Evolutionary conservation across 257 asterid species (phyloP), one percentile per base, ranked within the genome.

Genomic region (Rauvolfia tetraphylla): DNA sequence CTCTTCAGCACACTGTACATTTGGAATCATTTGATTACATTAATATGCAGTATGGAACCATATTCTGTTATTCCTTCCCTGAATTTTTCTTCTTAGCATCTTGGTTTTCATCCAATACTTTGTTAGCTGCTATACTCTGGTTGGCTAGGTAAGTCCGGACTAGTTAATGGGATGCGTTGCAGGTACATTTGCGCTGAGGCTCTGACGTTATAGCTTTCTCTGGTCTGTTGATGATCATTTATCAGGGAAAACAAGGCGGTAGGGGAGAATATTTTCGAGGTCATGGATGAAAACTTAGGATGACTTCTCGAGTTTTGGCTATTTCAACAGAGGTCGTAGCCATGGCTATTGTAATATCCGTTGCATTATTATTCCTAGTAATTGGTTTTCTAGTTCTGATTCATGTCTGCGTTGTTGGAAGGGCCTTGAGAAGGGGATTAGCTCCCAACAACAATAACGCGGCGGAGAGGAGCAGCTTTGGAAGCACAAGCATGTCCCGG

Each of bases 361-460:
- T 86, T 42, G 48, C 84, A 15, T 25, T 89, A 22, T 85, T 92
- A 15, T 84, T 85, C 66, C 44, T 87, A 1, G 93, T 89, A 3
- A 82, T 92, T 41, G 89, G 86, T 1, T 48, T 86, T 62, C 70
- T 88, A 0, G 76, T 92, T 27, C 56, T 91, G 36, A 84, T 92
- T 83, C 97, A 89, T 54, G 82, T 85, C 12, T 92, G 96, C 73
- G 61, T 92, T 0, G 91, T 89, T 15, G 87, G 93, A 78, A 83
- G 92, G 81, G 78, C 86, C 3, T 73, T 88, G 29, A 63, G 90
- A 23, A 72, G 78, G 54, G 86, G 84, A 61, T 25, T 38, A 6
- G 39, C 12, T n/a, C 29, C 20, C 38, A 48, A 38, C 53, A 54
- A 56, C 34, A 69, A 75, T 12, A 41, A 23, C 42, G 38, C 53